Base-by-base conservation (phyloP, 768 basidiomycete genomes). In the Calocybe indica region DNA sequence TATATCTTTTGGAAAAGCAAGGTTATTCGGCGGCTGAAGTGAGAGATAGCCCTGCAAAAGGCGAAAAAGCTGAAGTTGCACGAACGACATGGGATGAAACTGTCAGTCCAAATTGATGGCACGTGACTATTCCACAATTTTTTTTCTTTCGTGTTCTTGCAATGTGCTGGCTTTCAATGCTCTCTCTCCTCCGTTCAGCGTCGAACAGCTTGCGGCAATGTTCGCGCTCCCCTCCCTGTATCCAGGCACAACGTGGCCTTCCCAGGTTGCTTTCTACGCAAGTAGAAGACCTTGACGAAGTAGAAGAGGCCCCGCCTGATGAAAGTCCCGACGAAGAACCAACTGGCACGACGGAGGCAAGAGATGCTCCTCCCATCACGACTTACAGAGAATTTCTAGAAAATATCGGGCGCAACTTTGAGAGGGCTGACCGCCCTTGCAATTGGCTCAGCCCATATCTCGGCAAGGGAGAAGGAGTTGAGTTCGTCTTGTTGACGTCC, bases 391-490 rank as follows among this genome's bases (percentile, higher is more conserved):
- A 68, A 33, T 82, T 80, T 55, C 62, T 78, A 51, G 55, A 63
- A 7, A 63, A 64, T 14, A 64, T 69, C 41, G 80, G 75, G 1
- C 52, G 52, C 35, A 55, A 64, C 40, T 84, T 65, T 55, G 70
- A 68, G 54, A 55, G 67, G 15, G 71, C 78, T 15, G 57, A 65
- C 32, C 57, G 59, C 31, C 76, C 82, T 28, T 67, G 72, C 37
- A 80, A 83, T 47, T 90, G 84, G 82, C 68, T 91, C 7, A 78
- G 79, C 52, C 22, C 22, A 4, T 4, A 22, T 22, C 22, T 22
- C 22, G 22, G 22, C 22, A 22, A 22, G 22, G 70, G 64, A 31
- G 63, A 71, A 54, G 71, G 74, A 69, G 83, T 81, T 66, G 65
- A 70, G 75, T 72, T 58, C 56, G 53, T 62, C 61, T 60, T 57